phyloP scores from a whole-genome alignment of 352 stramenopile species.

The Phytophthora sp. region DNA sequence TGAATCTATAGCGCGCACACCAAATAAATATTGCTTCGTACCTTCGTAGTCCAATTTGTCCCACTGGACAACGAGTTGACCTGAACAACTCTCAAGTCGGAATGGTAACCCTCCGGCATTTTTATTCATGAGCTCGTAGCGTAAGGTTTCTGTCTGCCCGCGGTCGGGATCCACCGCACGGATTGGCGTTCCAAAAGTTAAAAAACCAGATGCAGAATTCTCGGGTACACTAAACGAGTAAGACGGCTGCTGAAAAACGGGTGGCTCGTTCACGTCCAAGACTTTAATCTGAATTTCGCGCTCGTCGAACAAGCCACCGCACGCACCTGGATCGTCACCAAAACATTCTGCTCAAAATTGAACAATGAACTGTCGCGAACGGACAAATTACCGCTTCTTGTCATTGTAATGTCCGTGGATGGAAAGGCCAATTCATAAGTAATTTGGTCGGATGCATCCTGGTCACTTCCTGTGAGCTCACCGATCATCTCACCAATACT shows the following conservation, averaged over 20 bases:
- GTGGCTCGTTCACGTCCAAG: constrained; percentile 60
- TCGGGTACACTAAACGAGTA: constrained; percentile 53
- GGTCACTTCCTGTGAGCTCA: constrained; percentile 38
- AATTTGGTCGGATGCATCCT: constrained; percentile 45
- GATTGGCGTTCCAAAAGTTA: constrained; percentile 55
- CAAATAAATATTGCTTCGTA: constrained; percentile 44
- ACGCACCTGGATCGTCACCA: constrained; percentile 41
- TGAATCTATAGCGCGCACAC: constrained; percentile 49
- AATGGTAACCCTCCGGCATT: constrained; percentile 50
- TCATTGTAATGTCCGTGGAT: constrained; percentile 47
- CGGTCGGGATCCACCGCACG: constrained; percentile 52
- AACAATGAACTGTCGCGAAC: constrained; percentile 46
- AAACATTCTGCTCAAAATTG: constrained; percentile 54
- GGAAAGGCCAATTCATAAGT: constrained; percentile 31
- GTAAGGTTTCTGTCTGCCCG: constrained; percentile 51
- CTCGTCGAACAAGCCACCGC: constrained; percentile 44
- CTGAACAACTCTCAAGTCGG: constrained; percentile 58
- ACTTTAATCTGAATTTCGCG: constrained; percentile 50
- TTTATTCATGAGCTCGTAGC: constrained; percentile 52
- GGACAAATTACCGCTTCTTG: constrained; percentile 46
- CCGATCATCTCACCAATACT: constrained; percentile 50
- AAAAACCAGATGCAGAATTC: constrained; percentile 41
- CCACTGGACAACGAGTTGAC: constrained; percentile 55
- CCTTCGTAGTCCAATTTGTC: constrained; percentile 56
- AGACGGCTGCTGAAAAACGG: constrained; percentile 42